Evolutionary conservation across 169 alveolate genomes (phyloP), one percentile per base, ranked within the genome.

Genomic region (Theileria luwenshuni): DNA sequence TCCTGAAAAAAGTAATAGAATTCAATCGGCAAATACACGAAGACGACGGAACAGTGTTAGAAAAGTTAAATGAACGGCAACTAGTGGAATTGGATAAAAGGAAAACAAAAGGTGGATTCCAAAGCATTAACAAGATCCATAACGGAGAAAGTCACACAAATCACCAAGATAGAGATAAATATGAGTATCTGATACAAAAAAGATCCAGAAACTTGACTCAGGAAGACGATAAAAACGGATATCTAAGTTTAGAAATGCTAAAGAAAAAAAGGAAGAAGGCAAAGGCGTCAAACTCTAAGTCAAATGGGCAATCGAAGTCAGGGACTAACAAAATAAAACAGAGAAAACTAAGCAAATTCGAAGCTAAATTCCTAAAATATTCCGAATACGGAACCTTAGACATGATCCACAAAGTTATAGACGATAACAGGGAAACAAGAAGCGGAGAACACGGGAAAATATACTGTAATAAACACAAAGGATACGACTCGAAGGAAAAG

Each of bases 41-140:
- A n/a, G 81, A 70, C 35, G 86, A 79, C 62, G 86, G 86, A 2
- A 48, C 64, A 38, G 47, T 79, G 17, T 42, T 79, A 25, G 74
- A 60, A 5, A 56, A 64, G 45, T 27, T 79, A 27, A 79, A 59
- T 28, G 71, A 70, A 17, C 71, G 71, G 15, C 76, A 74, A 8
- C 62, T 79, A 12, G 35, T 79, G 42, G 86, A 79, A 43, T 43
- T 79, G 33, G 86, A 79, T 52, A 25, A 67, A 7, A 41, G 75
- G 6, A 67, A 67, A 25, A 54, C 47, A 3, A 67, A 54, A 47
- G 45, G 19, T 3, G 68, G 27, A 27, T 6, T 19, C 5, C 5
- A 38, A 5, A 10, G 45, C 5, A 38, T 38, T 7, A 38, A 38
- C 45, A 38, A 38, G 45, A 5, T 38, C 45, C n/a, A n/a, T n/a